phyloP scores from a whole-genome alignment of 306 rosid species.

The Pyrus pyrifolia region DNA sequence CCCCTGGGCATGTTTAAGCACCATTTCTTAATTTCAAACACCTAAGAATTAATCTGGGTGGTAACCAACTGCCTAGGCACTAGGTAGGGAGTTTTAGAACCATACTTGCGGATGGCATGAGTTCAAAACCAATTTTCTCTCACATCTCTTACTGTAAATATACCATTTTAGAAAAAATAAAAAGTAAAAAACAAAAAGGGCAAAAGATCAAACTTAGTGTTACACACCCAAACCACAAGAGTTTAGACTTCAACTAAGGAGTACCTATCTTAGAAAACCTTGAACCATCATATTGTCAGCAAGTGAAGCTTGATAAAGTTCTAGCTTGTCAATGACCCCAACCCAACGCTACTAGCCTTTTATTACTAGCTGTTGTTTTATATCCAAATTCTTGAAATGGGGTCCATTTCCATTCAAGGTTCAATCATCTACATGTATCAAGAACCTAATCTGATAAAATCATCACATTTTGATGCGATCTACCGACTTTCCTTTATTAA shows the following conservation, averaged over 20 bases:
- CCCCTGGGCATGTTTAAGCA: no score
- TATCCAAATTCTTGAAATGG: background rate
- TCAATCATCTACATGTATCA: background rate
- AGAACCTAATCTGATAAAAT: constrained; percentile 21
- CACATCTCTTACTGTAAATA: no score
- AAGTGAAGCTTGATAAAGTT: background rate
- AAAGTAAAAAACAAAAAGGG: no score
- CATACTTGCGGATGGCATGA: no score
- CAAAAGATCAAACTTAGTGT: background rate
- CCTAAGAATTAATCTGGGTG: no score
- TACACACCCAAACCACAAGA: background rate
- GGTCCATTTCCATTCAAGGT: background rate
- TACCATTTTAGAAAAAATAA: no score
- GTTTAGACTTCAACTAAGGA: background rate
- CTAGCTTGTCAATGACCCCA: background rate
- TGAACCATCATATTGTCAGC: background rate
- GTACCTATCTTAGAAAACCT: background rate
- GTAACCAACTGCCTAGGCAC: no score
- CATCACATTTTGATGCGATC: constrained; percentile 65
- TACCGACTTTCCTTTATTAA: constrained; percentile 63
- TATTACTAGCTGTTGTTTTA: background rate
- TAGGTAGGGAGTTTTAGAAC: no score
- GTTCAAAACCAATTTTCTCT: no score
- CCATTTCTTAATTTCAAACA: no score
- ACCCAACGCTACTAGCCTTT: background rate